A percentile compares a stretch with the other conserved stretches of the same genome.
phyloP scores from a whole-genome alignment of 495 filamentous ascomycete genomes.

The Hapsidospora chrysogenum region DNA sequence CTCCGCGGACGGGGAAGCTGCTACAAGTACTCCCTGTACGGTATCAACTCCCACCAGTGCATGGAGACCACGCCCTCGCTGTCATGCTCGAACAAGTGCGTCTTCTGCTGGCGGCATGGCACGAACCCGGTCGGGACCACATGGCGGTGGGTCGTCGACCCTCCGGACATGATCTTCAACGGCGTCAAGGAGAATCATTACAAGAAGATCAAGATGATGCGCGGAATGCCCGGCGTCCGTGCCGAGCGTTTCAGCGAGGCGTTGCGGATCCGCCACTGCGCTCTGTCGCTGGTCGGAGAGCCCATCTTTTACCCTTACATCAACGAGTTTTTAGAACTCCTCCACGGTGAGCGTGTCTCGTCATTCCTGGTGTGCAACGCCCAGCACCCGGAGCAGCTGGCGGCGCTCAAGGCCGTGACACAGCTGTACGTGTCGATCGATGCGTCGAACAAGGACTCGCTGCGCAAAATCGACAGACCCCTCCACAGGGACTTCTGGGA shows the following conservation, averaged over 20 bases:
- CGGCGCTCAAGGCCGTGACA: conserved; percentile 63
- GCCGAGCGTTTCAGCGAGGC: conserved; percentile 86
- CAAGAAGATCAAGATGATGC: conserved; percentile 93
- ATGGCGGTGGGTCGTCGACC: conserved; percentile 91
- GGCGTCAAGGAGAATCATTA: conserved; percentile 87
- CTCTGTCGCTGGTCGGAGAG: conserved; percentile 78
- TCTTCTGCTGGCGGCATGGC: conserved; percentile 97
- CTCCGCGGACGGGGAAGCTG: conserved; percentile 90
- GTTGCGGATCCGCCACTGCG: conserved; percentile 85
- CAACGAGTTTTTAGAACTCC: conserved; percentile 68
- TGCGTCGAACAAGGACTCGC: conserved; percentile 73
- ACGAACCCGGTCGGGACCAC: conserved; percentile 93
- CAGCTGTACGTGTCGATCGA: conserved; percentile 95
- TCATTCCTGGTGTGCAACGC: conserved; percentile 96
- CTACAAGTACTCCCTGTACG: conserved; percentile 96
- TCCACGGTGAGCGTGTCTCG: conserved; percentile 75
- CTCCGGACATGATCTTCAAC: conserved; percentile 71
- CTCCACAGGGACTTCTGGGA: conserved; percentile 97
- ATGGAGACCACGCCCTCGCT: conserved; percentile 96
- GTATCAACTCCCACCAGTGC: conserved; percentile 85
- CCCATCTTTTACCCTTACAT: conserved; percentile 97
- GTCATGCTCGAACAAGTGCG: conserved; percentile 93
- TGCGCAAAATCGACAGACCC: conserved; percentile 76
- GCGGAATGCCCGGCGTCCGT: conserved; percentile 79
- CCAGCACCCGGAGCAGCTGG: conserved; percentile 89